phyloP scores from a whole-genome alignment of 768 basidiomycete species.

The Leccinum truebloodii region DNA sequence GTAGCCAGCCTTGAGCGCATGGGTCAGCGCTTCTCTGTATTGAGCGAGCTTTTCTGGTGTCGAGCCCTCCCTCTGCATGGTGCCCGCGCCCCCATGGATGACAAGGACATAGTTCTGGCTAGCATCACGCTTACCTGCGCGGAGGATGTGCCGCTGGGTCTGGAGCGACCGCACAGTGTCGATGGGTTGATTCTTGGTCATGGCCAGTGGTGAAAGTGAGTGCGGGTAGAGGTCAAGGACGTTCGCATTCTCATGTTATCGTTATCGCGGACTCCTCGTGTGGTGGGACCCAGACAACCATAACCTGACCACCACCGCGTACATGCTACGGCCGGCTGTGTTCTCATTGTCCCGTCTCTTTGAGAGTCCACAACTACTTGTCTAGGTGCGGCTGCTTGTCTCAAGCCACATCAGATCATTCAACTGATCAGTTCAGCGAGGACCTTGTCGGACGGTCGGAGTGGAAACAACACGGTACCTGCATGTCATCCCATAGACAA shows the following conservation, averaged over 20 bases:
- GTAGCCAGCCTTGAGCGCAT: conserved; percentile 63
- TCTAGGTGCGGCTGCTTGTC: too few relatives aligned
- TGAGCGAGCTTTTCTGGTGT: conserved; percentile 59
- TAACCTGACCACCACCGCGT: too few relatives aligned
- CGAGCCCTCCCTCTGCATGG: conserved; percentile 55
- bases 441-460: too few relatives aligned
- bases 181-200: conserved; percentile 9
- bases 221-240: background rate
- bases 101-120: conserved; percentile 48
- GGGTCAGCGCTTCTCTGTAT: conserved; percentile 56
- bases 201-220: background rate
- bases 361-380: too few relatives aligned
- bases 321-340: too few relatives aligned
- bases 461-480: too few relatives aligned
- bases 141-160: conserved; percentile 3
- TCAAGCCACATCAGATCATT: too few relatives aligned
- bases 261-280: background rate
- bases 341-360: too few relatives aligned
- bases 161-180: background rate
- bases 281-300: too few relatives aligned
- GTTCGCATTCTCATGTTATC: background rate
- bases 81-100: conserved; percentile 78
- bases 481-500: too few relatives aligned
- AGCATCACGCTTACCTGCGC: conserved; percentile 6
- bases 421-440: too few relatives aligned